phyloP scores from a whole-genome alignment of 2,329 filamentous ascomycete species.

The Arthroderma sp. region DNA sequence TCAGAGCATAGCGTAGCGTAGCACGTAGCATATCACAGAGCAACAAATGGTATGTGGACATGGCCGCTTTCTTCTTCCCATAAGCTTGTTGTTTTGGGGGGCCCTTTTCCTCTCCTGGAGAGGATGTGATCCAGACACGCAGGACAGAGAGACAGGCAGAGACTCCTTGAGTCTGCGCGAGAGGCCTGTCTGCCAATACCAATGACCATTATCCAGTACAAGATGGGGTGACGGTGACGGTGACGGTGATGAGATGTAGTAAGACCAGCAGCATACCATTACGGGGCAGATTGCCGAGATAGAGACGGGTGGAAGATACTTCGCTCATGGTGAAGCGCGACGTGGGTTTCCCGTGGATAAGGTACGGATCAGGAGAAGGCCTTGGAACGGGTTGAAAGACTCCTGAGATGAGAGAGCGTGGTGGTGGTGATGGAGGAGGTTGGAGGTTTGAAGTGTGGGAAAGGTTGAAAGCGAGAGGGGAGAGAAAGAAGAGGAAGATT shows the following conservation, averaged over 20 bases:
- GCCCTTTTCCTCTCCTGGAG: conserved; percentile 4
- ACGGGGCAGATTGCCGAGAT: conserved; percentile 93
- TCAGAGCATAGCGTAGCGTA: background rate
- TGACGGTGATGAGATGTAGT: conserved; percentile 18
- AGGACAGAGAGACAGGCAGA: background rate
- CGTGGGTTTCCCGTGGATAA: background rate
- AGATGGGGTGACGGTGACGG: conserved; percentile 1
- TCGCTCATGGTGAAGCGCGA: conserved; percentile 51
- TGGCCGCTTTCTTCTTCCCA: too few species aligned
- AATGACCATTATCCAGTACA: conserved; percentile 6
- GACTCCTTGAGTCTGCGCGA: conserved; percentile 1
- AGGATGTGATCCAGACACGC: conserved; percentile 12
- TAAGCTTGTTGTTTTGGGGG: too few species aligned
- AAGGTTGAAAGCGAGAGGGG: background rate
- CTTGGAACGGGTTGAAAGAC: background rate
- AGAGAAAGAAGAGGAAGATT: background rate
- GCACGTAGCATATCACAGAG: background rate
- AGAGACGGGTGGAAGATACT: conserved; percentile 88
- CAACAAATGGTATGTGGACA: background rate
- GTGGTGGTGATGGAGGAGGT: background rate
- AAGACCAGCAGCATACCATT: conserved; percentile 56
- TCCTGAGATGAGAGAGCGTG: too few species aligned
- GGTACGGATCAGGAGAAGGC: background rate
- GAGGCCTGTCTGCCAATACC: background rate
- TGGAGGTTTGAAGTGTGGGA: background rate